phyloP scores from a whole-genome alignment of 179 eudicot species.

The Corrigiola litoralis region DNA sequence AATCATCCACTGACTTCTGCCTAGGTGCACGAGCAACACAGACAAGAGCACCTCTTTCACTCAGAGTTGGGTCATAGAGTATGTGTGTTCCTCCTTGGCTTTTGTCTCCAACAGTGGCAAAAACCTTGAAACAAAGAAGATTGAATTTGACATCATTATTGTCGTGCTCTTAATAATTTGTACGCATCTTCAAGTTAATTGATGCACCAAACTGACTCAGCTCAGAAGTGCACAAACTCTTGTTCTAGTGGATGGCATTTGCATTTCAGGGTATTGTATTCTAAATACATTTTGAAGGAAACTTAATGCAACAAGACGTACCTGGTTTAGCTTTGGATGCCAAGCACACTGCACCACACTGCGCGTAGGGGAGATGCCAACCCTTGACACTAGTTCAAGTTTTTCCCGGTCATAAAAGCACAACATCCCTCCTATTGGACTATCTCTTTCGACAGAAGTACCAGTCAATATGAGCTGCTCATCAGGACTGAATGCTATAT shows the following conservation, averaged over 20 bases:
- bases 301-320: slow-evolving; percentile 13
- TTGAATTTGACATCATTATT: background rate
- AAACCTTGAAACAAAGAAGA: slow-evolving; percentile 42
- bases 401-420: slow-evolving; percentile 77
- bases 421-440: slow-evolving; percentile 75
- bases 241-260: background rate
- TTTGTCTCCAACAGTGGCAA: slow-evolving; percentile 82
- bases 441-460: slow-evolving; percentile 86
- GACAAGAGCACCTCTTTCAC: slow-evolving; percentile 96
- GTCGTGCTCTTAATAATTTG: background rate
- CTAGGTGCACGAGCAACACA: slow-evolving; percentile 98
- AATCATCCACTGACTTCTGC: slow-evolving; percentile 85
- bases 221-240: background rate
- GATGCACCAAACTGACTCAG: background rate
- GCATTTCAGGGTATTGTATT: too few relatives aligned
- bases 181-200: background rate
- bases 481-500: slow-evolving; percentile 78
- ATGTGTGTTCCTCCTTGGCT: slow-evolving; percentile 91
- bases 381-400: slow-evolving; percentile 76
- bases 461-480: slow-evolving; percentile 89
- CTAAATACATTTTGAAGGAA: background rate
- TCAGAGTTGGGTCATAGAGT: slow-evolving; percentile 82
- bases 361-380: slow-evolving; percentile 79
- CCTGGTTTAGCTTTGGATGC: slow-evolving; percentile 98
- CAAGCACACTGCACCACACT: slow-evolving; percentile 98